phyloP scores from a whole-genome alignment of 2,329 filamentous ascomycete species.

The Rutstroemia sp. region DNA sequence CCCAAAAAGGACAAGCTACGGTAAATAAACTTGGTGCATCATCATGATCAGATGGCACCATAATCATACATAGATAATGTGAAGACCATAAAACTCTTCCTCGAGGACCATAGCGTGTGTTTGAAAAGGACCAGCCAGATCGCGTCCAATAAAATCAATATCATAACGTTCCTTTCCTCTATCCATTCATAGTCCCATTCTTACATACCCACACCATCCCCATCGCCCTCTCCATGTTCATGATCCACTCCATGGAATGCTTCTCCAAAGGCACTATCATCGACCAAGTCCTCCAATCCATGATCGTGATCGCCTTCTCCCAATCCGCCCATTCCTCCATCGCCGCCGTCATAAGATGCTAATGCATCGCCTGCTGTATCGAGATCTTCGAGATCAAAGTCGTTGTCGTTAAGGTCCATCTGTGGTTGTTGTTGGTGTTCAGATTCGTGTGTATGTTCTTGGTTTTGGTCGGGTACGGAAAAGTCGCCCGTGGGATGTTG shows the following conservation, averaged over 20 bases:
- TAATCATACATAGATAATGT: too few relatives aligned
- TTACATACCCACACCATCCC: conserved; percentile 12
- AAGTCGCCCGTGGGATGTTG: not conserved
- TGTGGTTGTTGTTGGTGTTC: not conserved
- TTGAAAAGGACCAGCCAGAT: too few relatives aligned
- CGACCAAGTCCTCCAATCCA: conserved; percentile 54
- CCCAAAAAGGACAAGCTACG: too few relatives aligned
- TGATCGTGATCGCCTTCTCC: conserved; percentile 36
- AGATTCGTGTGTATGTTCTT: not conserved
- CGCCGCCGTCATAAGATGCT: conserved; percentile 53
- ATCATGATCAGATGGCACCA: too few relatives aligned
- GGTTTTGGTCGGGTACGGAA: not conserved
- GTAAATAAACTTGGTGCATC: too few relatives aligned
- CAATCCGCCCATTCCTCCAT: conserved; percentile 25
- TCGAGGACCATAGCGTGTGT: too few relatives aligned
- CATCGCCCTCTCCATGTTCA: conserved; percentile 13
- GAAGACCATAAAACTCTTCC: too few relatives aligned
- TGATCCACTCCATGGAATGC: conserved; percentile 61
- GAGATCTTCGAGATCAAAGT: conserved; percentile 58
- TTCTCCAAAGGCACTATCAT: conserved; percentile 77
- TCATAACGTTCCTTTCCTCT: too few relatives aligned
- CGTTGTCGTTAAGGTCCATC: conserved; percentile 39
- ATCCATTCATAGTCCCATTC: not conserved
- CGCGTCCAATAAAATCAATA: too few relatives aligned
- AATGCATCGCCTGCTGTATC: conserved; percentile 68